These are phyloP conservation scores for Amaranthus palmeri DNA, from an alignment of 148 eudicot species.

Conservation along the genomic window DNA sequence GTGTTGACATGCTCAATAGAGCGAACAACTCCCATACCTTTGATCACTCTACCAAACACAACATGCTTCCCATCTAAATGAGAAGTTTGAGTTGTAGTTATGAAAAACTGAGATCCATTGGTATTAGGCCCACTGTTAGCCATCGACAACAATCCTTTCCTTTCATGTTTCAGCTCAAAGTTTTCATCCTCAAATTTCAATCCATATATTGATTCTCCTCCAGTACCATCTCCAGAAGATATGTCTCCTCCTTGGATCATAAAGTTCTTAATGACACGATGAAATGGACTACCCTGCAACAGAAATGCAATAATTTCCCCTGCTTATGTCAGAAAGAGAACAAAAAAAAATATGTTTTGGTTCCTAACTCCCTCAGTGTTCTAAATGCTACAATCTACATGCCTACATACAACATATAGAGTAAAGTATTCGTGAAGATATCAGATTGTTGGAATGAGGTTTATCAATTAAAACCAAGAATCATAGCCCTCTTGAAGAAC, in stretches of 20 bases:
- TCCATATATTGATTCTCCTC: conserved; percentile 98
- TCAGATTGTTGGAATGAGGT: no score
- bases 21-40: conserved; percentile 92
- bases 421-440: no score
- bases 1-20: conserved; percentile 65
- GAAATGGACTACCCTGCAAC: conserved; percentile 61
- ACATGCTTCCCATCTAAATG: conserved; percentile 89
- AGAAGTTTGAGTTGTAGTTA: conserved; percentile 75
- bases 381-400: no score
- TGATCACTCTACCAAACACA: conserved; percentile 84
- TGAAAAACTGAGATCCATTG: conserved; percentile 85
- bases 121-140: conserved; percentile 80
- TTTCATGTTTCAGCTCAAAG: conserved; percentile 77
- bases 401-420: no score
- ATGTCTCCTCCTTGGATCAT: conserved; percentile 92
- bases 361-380: no score
- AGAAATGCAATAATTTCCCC: background rate
- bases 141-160: conserved; percentile 92
- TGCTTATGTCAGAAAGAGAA: background rate
- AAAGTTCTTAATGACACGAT: conserved; percentile 70
- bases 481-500: no score
- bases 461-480: no score
- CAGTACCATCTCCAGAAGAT: conserved; percentile 80
- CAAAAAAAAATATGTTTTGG: background rate
- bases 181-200: conserved; percentile 81